Conservation (phyloP, 2,329 filamentous ascomycete genomes). For the Fusarium kyushuense region DNA sequence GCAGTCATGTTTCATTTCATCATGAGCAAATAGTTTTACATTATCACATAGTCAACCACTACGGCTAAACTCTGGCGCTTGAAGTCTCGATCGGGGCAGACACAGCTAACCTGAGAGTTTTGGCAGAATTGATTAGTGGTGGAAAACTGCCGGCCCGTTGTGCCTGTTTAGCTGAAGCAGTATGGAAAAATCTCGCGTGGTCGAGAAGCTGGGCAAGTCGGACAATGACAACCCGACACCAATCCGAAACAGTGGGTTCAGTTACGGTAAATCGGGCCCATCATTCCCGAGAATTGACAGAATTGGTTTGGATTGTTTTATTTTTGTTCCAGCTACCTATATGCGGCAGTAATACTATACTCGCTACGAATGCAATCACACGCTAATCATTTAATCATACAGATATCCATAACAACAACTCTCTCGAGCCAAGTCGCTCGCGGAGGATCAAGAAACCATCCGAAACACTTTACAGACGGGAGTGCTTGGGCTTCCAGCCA, state of each 20-base stretch:
- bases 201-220: constrained; percentile 14
- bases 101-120: neutral
- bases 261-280: constrained; percentile 29
- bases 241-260: constrained; percentile 1
- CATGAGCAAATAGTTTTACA: neutral
- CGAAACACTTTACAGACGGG: constrained; percentile 49
- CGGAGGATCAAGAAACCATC: constrained; percentile 1
- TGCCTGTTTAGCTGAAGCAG: constrained; percentile 18
- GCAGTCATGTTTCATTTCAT: constrained; percentile 3
- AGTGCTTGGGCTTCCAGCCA: constrained; percentile 57
- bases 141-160: constrained; percentile 29
- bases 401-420: constrained; percentile 29
- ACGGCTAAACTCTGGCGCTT: constrained; percentile 4
- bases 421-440: constrained; percentile 7
- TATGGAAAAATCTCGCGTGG: constrained; percentile 19
- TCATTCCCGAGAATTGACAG: constrained; percentile 15
- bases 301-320: constrained; percentile 12
- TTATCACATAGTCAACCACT: neutral
- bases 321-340: constrained; percentile 31
- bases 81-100: neutral
- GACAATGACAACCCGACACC: constrained; percentile 14
- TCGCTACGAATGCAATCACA: constrained; percentile 33
- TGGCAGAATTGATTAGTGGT: constrained; percentile 1
- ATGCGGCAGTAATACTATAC: constrained; percentile 6
- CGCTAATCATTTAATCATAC: constrained; percentile 40